Evolutionary conservation across 2,329 filamentous ascomycete species (phyloP), one percentile per base, ranked within the genome.

Genomic region (Metarhizium rileyi): DNA sequence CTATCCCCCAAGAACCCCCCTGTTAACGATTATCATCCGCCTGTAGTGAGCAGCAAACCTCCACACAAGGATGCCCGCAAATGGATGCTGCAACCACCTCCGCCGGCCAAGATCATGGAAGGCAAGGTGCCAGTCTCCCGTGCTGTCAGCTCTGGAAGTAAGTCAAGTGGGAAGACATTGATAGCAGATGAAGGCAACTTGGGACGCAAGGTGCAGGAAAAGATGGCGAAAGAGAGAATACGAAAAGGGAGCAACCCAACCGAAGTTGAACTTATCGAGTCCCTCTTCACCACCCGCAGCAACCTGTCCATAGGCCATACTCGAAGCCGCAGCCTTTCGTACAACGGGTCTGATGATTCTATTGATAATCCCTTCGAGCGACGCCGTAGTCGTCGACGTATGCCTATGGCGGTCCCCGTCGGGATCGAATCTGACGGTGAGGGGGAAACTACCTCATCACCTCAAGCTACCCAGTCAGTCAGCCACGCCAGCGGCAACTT

Each of bases 11-110:
- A 68, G 51, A 83, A 84, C 59, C 88, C 84, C 7, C 87, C 87
- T 4, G 82, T 94, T 59, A 93, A 94, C 67, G 87, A 94, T 53
- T 79, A 90, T 51, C 87, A 94, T 63, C 87, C 88, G 5, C 88
- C 89, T 3, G 84, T 94, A 47, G 86, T 93, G 53, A 88, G 80
- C 65, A 87, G 82, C 67, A 85, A 80, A 50, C 86, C 83, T 14
- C 76, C 74, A 35, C 82, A 79, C 62, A 81, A 73, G 61, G 81
- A 82, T 49, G 88, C 87, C 52, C 84, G 86, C 49, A 78, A 77
- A 61, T 96, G 90, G 90, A 95, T 96, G 90, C 72, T 95, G 47
- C 88, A 95, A 61, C 90, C 90, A 2, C 89, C 90, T 1, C 90
- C 90, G n/a, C 80, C 84, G 30, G 89, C 90, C 50, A 90, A 85